These are phyloP conservation scores for Thelonectria discophora DNA, from an alignment of 2,329 filamentous ascomycete species.

Conservation along the genomic window DNA sequence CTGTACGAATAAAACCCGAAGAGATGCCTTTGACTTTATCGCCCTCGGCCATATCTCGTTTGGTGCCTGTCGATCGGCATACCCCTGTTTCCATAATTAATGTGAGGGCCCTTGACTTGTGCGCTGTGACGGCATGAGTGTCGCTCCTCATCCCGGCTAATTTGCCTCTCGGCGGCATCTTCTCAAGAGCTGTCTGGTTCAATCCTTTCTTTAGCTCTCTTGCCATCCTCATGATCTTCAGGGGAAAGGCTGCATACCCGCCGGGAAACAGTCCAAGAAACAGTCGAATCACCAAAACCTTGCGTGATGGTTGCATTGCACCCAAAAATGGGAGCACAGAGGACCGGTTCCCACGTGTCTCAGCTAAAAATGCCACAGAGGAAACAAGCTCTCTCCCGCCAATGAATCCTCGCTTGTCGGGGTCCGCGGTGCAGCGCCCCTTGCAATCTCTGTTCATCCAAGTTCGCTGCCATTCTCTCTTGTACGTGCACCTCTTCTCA, in stretches of 20 bases:
- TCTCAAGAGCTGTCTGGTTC: not conserved
- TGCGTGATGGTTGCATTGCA: too few relatives aligned
- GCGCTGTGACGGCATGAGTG: constrained; percentile 1
- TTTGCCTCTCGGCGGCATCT: not conserved
- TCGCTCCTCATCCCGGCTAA: constrained; percentile 2
- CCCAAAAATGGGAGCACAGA: not conserved
- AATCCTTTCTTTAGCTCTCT: not conserved
- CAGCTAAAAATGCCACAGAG: not conserved
- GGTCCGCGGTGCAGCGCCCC: constrained; percentile 4
- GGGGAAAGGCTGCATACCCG: constrained; percentile 12
- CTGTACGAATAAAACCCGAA: too few relatives aligned
- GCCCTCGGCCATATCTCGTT: too few relatives aligned
- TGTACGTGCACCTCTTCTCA: constrained; percentile 4
- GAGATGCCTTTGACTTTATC: too few relatives aligned
- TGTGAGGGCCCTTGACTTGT: not conserved
- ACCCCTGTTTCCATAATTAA: constrained; percentile 1
- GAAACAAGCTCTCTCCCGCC: not conserved
- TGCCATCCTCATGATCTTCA: constrained; percentile 11
- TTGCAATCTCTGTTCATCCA: constrained; percentile 17
- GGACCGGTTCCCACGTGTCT: not conserved
- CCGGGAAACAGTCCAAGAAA: not conserved
- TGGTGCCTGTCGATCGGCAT: constrained; percentile 11
- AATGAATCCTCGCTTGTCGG: not conserved
- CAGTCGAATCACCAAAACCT: not conserved
- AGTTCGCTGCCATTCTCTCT: too few relatives aligned